Base-by-base conservation (phyloP, 2,329 filamentous ascomycete species). In the Ophiobolus disseminans region DNA sequence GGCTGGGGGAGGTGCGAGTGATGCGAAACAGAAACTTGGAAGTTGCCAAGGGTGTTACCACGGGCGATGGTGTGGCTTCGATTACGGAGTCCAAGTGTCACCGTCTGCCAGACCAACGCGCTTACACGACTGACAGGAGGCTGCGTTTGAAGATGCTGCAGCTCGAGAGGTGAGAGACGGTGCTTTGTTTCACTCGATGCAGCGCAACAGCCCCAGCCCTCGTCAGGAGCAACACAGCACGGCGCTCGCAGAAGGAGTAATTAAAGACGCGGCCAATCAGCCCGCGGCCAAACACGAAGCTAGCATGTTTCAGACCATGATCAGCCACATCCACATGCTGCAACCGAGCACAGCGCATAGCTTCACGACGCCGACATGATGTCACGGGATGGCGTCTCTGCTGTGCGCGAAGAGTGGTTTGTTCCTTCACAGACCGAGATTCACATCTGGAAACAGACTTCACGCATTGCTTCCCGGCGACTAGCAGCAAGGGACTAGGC, bases 1-100 rank as follows among this genome's bases (percentile, higher is more conserved):
- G 50, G 55, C 53, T 58, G 57, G 57, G 54, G 51, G 49, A 19
- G 48, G 43, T n/a, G 30, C 30, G 10, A 32, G 30, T 32, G 42
- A 41, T 45, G 40, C 41, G 55, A 56, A 58, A 57, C 57, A 55
- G 44, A 38, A 47, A 55, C 51, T 49, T 45, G 52, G 45, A 60
- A 40, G 44, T 50, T 49, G 45, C 59, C 55, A 50, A 48, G 52
- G 45, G 32, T 53, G 47, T 47, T 55, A 45, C 57, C 40, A 50
- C 49, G 48, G 48, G 45, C 46, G 51, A 45, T 56, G 20, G 36
- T 47, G 34, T 50, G 38, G 50, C 46, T 55, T 49, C 40, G 36
- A 45, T 35, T 36, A 39, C 42, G 22, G 30, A 35, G 21, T 35
- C 40, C 23, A 25, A 11, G 22, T 40, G 25, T 50, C 36, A 35